A percentile compares a stretch with the other conserved stretches of the same genome.
Conservation (phyloP, 2,329 filamentous ascomycete species). For the Aspergillus novoparasiticus region DNA sequence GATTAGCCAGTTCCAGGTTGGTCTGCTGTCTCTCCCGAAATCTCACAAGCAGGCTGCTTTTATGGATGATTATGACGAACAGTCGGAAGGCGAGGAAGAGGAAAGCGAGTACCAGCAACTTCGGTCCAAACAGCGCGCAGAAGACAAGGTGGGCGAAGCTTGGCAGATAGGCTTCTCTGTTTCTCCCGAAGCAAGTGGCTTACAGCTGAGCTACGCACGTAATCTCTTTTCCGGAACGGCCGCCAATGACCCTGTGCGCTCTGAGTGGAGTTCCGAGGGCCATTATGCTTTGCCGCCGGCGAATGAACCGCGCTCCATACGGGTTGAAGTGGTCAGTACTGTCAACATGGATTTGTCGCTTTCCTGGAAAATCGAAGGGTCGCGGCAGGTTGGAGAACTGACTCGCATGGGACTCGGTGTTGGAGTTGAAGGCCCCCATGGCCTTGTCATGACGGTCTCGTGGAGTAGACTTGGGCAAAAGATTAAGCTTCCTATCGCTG, state of each 20-base stretch:
- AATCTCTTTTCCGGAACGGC: constrained; percentile 41
- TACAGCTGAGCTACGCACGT: constrained; percentile 39
- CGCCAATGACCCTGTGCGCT: constrained; percentile 33
- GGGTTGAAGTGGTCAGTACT: constrained; percentile 35
- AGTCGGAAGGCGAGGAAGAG: constrained; percentile 26
- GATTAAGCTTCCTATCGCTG: constrained; percentile 41
- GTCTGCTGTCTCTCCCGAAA: constrained; percentile 33
- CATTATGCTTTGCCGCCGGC: constrained; percentile 36
- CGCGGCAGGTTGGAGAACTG: constrained; percentile 40
- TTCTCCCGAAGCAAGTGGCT: constrained; percentile 29
- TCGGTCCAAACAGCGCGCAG: constrained; percentile 22
- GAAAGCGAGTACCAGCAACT: constrained; percentile 17
- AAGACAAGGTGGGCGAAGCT: constrained; percentile 31
- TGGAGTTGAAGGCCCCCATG: constrained; percentile 35
- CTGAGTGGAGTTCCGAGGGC: constrained; percentile 46
- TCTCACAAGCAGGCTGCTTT: constrained; percentile 12
- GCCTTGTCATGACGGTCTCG: constrained; percentile 41
- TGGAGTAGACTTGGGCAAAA: constrained; percentile 46
- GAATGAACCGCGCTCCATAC: constrained; percentile 34
- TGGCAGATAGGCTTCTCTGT: constrained; percentile 37
- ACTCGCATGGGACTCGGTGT: constrained; percentile 44
- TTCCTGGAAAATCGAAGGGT: constrained; percentile 39
- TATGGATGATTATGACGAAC: constrained; percentile 27
- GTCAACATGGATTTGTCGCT: constrained; percentile 32
- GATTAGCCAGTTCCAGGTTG: constrained; percentile 37